Evolutionary conservation across 495 filamentous ascomycete species (phyloP).

Genomic region (Durotheca rogersii): DNA sequence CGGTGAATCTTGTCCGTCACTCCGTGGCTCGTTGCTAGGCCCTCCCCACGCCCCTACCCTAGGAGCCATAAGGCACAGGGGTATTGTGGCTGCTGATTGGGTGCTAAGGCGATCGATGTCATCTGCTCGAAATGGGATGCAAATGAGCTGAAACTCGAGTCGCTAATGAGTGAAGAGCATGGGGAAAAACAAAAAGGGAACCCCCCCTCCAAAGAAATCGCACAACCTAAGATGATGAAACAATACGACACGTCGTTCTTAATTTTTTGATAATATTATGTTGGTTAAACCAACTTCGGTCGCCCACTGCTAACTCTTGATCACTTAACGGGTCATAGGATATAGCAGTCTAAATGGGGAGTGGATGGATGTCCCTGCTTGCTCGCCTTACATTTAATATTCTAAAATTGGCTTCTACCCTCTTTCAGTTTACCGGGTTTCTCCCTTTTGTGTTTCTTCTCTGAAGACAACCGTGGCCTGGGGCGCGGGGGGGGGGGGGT

Average conservation of each 20-base stretch:
- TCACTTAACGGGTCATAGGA: neutral
- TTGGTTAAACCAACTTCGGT: too few species aligned
- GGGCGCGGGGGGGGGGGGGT: constrained; percentile 10
- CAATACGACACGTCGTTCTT: too few species aligned
- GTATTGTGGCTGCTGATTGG: constrained; percentile 24
- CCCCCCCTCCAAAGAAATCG: neutral
- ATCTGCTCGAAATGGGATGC: constrained; percentile 13
- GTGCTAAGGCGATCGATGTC: neutral
- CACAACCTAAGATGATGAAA: neutral
- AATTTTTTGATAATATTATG: too few species aligned
- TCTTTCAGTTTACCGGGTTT: too few species aligned
- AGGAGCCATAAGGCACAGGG: constrained; percentile 14
- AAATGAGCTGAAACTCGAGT: constrained; percentile 29
- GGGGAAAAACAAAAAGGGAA: neutral
- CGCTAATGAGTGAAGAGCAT: too few species aligned
- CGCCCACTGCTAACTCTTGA: neutral
- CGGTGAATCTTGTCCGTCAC: constrained; percentile 26
- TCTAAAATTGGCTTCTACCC: neutral
- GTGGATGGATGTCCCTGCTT: neutral
- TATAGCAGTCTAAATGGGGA: neutral
- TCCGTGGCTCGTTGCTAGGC: constrained; percentile 25
- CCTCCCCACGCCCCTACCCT: constrained; percentile 18
- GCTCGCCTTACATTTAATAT: neutral
- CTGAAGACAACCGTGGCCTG: too few species aligned
- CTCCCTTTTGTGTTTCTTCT: too few species aligned